Evolutionary conservation across 371 early-diverging fungal species (phyloP), one percentile per base, ranked within the genome.

Genomic region (Mortierella sp.): DNA sequence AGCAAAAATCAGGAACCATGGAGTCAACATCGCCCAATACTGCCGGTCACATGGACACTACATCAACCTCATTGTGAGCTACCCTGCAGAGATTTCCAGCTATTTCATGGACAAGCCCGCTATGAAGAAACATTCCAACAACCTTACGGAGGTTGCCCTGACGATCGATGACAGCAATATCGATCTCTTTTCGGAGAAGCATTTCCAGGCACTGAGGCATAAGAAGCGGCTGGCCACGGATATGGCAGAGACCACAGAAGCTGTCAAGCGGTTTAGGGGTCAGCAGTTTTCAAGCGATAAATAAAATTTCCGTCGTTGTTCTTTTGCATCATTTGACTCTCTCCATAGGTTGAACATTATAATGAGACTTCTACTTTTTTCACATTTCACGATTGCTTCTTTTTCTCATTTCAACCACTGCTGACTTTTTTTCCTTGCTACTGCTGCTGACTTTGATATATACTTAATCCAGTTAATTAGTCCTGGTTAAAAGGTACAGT

Each of bases 121-220:
- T 4, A 24, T 45, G 1, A 11, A 31, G 26, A 69, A 44, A 39
- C 70, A 66, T 24, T 1, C 24, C 0, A 66, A 75, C 13, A 66
- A 43, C 22, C 16, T 70, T 63, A 70, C 63, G 2, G 76, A 70
- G 61, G 66, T 76, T 65, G 58, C 66, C 14, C 29, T 76, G 39
- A 61, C 47, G 26, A 70, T 76, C 24, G 76, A 76, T 67, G 48
- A 66, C 58, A 64, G 19, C 37, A 76, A 76, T 31, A 66, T 66
- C 19, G 34, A 47, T 24, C 67, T 70, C 47, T 76, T 76, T 34
- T 55, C 76, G 41, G 50, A 66, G 58, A 37, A 70, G 29, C 43
- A 70, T 44, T 61, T 76, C 48, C 47, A 34, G 0, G 58, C 40
- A 26, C 66, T 76, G 26, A 52, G 48, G 43, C 24, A 3, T 41